These are phyloP conservation scores for Sporothrix dimorphospora DNA, from an alignment of 2,329 filamentous ascomycete genomes.

Conservation along the genomic window DNA sequence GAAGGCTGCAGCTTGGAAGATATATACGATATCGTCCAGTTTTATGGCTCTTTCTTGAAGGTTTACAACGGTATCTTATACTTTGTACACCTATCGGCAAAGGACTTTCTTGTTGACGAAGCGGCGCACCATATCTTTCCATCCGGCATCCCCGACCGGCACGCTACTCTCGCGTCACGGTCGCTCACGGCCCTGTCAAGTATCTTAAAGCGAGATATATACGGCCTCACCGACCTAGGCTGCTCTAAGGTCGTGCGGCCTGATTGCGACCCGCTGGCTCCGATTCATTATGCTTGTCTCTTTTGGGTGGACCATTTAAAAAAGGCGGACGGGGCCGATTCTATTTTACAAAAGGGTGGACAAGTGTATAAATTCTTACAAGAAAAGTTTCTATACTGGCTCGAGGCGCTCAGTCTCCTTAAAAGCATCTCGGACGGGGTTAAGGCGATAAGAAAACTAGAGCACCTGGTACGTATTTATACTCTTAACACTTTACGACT, in stretches of 20 bases:
- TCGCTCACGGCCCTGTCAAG: conserved; percentile 42
- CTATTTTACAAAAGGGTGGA: conserved; percentile 36
- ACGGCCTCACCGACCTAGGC: conserved; percentile 37
- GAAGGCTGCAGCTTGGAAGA: not conserved
- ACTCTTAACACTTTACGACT: not conserved
- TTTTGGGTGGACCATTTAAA: not conserved
- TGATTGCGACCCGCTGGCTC: not conserved
- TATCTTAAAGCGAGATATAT: conserved; percentile 44
- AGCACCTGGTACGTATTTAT: not conserved
- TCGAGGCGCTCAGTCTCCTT: conserved; percentile 48
- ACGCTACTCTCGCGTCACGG: conserved; percentile 41
- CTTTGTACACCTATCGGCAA: conserved; percentile 50
- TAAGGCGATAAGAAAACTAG: conserved; percentile 34
- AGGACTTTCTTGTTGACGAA: conserved; percentile 44
- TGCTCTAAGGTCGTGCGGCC: not conserved
- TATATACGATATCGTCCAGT: not conserved
- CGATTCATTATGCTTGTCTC: not conserved
- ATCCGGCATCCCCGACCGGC: conserved; percentile 34
- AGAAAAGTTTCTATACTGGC: conserved; percentile 47
- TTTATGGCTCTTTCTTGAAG: conserved; percentile 43
- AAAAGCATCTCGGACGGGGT: conserved; percentile 36
- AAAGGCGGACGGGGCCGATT: conserved; percentile 29
- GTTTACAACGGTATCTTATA: conserved; percentile 39
- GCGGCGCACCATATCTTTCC: conserved; percentile 40
- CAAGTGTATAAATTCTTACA: conserved; percentile 42